These are phyloP conservation scores for Saturnispora kantuleensis DNA, from an alignment of 805 yeast species.

Conservation along the genomic window DNA sequence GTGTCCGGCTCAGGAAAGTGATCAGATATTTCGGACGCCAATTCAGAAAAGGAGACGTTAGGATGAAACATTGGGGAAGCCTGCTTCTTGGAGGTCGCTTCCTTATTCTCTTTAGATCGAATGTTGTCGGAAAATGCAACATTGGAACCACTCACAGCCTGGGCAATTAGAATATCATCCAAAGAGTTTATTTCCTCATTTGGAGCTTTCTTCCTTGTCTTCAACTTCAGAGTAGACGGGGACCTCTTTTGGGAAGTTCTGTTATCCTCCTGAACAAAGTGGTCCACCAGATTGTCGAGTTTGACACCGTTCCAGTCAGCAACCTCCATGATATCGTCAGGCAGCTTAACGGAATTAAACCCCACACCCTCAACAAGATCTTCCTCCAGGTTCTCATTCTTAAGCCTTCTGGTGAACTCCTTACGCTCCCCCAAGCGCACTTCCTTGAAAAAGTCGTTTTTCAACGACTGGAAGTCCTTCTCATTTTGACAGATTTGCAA, in stretches of 20 bases:
- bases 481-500: conserved; percentile 24
- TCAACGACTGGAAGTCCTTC: conserved; percentile 23
- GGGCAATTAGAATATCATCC: neutral
- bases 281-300: conserved; percentile 10
- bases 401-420: conserved; percentile 12
- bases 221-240: too few species aligned
- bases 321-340: conserved; percentile 17
- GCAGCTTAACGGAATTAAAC: conserved; percentile 7
- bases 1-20: conserved; percentile 1
- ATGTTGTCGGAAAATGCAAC: conserved; percentile 3
- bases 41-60: neutral
- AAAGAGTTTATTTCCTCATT: neutral
- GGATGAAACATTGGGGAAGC: too few species aligned
- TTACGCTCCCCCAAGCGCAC: conserved; percentile 10
- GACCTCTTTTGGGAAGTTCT: too few species aligned
- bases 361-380: conserved; percentile 15
- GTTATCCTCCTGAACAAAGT: neutral
- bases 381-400: conserved; percentile 13
- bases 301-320: neutral
- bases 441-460: conserved; percentile 15
- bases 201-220: neutral
- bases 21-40: neutral
- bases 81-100: too few species aligned
- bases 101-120: neutral
- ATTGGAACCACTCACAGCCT: neutral